These are phyloP conservation scores for Dimargaris cristalligena DNA, from an alignment of 192 early-diverging fungal species.

Conservation along the genomic window DNA sequence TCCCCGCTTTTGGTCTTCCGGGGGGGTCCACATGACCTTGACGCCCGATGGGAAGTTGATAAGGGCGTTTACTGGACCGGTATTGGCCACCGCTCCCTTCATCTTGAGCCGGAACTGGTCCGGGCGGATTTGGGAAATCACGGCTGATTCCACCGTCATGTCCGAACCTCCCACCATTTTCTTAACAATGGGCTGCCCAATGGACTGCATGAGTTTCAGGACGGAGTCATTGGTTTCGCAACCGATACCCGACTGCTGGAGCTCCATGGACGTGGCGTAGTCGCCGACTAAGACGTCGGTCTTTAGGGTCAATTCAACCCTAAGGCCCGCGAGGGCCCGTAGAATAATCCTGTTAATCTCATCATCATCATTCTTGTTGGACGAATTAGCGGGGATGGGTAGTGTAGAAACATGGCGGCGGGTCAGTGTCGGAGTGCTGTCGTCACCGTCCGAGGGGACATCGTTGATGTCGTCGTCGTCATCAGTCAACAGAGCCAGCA, in stretches of 20 bases:
- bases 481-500: constrained; percentile 17
- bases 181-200: constrained; percentile 40
- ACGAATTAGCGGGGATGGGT: neutral
- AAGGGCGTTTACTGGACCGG: constrained; percentile 22
- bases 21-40: constrained; percentile 17
- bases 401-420: no score
- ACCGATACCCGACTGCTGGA: constrained; percentile 21
- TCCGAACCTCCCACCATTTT: constrained; percentile 24
- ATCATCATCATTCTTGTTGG: neutral
- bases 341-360: constrained; percentile 13
- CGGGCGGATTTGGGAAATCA: constrained; percentile 21
- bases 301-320: constrained; percentile 25
- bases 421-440: neutral
- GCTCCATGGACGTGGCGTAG: constrained; percentile 24
- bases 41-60: constrained; percentile 22
- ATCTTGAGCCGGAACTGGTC: constrained; percentile 21
- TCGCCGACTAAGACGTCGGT: constrained; percentile 30
- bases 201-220: constrained; percentile 27
- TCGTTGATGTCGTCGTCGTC: neutral
- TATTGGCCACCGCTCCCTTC: constrained; percentile 19
- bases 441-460: neutral
- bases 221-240: constrained; percentile 26
- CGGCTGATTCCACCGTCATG: constrained; percentile 13
- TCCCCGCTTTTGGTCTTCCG: constrained; percentile 16
- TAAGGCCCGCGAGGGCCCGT: constrained; percentile 26